These are phyloP conservation scores for Boletus rufocinnamomeus DNA, from an alignment of 768 basidiomycete genomes.

Conservation along the genomic window DNA sequence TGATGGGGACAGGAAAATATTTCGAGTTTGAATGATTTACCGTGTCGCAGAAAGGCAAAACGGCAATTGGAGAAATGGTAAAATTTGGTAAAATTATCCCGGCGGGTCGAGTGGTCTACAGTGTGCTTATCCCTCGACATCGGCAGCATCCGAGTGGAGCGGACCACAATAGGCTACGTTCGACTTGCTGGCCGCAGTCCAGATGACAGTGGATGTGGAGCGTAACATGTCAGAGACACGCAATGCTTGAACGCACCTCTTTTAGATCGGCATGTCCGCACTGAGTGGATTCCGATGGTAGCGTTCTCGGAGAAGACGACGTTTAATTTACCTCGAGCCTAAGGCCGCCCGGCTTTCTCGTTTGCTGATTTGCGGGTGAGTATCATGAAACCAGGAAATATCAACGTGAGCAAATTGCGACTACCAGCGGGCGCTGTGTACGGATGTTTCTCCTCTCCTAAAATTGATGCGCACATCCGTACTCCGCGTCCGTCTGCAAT, in stretches of 20 bases:
- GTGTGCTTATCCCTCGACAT: background rate
- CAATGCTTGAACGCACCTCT: background rate
- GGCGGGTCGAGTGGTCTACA: too few species aligned
- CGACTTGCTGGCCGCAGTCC: background rate
- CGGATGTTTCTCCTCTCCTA: slow-evolving; percentile 2
- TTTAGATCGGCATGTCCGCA: background rate
- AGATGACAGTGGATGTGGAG: background rate
- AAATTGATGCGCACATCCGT: slow-evolving; percentile 1
- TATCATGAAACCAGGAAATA: background rate
- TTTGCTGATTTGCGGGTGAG: background rate
- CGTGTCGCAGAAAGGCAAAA: background rate
- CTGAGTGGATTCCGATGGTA: background rate
- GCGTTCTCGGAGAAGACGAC: background rate
- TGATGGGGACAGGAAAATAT: background rate
- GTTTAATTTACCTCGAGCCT: background rate
- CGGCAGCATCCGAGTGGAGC: background rate
- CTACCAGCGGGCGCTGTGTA: background rate
- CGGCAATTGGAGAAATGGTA: too few species aligned
- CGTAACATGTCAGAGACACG: background rate
- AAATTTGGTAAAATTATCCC: too few species aligned
- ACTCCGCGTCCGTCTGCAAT: slow-evolving; percentile 7
- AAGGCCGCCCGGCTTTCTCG: background rate
- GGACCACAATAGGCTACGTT: too few species aligned
- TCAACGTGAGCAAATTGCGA: background rate
- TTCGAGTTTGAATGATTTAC: background rate